These are phyloP conservation scores for Cenococcum geophilum DNA, from an alignment of 495 filamentous ascomycete species.

Conservation along the genomic window DNA sequence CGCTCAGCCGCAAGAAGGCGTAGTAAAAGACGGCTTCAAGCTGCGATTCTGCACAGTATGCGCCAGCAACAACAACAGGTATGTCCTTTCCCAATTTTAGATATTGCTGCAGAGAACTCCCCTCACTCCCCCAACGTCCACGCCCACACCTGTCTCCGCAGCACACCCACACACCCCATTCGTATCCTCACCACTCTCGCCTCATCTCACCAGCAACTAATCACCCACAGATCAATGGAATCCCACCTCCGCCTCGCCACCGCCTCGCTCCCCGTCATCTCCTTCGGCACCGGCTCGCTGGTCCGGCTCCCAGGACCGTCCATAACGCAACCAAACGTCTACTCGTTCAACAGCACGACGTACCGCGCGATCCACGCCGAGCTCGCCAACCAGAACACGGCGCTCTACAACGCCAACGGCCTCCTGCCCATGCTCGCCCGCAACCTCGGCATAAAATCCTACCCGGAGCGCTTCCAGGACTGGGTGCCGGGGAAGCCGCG, in stretches of 20 bases:
- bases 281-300: constrained; percentile 92
- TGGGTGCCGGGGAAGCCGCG: constrained; percentile 86
- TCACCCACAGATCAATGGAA: constrained; percentile 74
- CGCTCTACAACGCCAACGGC: constrained; percentile 86
- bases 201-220: constrained; percentile 7
- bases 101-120: no score
- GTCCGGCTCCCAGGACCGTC: constrained; percentile 91
- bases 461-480: constrained; percentile 96
- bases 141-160: no score
- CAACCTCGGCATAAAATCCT: constrained; percentile 87
- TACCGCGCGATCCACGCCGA: constrained; percentile 91
- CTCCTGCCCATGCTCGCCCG: constrained; percentile 91
- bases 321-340: constrained; percentile 91
- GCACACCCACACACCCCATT: background rate
- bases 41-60: constrained; percentile 98
- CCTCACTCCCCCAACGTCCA: no score
- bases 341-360: constrained; percentile 90
- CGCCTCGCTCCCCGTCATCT: constrained; percentile 88
- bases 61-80: constrained; percentile 94
- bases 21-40: constrained; percentile 50
- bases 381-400: constrained; percentile 73
- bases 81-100: constrained; percentile 27
- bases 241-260: constrained; percentile 83
- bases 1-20: constrained; percentile 41
- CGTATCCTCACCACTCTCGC: background rate